Evolutionary conservation across 306 rosid species (phyloP), one percentile per base, ranked within the genome.

Genomic region (Trifolium subterraneum): DNA sequence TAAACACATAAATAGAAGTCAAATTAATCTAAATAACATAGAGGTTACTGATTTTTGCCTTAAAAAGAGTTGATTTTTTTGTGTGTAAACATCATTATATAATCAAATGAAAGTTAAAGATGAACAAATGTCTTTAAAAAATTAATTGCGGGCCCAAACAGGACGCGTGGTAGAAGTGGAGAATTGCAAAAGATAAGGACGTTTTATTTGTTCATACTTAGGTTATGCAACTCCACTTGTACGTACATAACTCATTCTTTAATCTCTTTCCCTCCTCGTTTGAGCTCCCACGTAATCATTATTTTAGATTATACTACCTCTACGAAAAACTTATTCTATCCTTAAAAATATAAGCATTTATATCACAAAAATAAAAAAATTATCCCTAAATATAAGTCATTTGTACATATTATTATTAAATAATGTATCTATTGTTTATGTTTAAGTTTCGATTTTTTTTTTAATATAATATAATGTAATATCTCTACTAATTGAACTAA

Each of bases 141-240:
- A 44, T 3, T 7, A 8, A 67, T 14, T 67, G 4, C 4, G 71
- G 56, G 39, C 56, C 71, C 71, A 48, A 67, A 4, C 20, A 9
- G 71, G 71, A 23, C 56, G 71, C 71, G 39, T 44, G 71, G 38
- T 14, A 23, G 36, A 44, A 14, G 39, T 44, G 56, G 38, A 23
- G 38, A 23, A 44, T 20, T 15, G 2, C 41, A 14, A 8, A 29
- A 60, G 65, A 60, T 60, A 60, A 65, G 35, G 70, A 65, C 51
- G 20, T 39, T 41, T 20, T 19, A 41, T 65, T 65, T 65, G 19
- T 65, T 39, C 52, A 29, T 39, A 38, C n/a, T n/a, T 39, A 39
- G 6, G 10, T 7, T 64, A 39, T 7, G 6, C 18, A 4, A 64
- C 19, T 64, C 70, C 51, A 64, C 33, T 38, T 39, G 29, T 36